A percentile compares a stretch with the other conserved stretches of the same genome.
Conservation (phyloP, 1,284 basidiomycete species). For the Apiotrichum akiyoshidainum region DNA sequence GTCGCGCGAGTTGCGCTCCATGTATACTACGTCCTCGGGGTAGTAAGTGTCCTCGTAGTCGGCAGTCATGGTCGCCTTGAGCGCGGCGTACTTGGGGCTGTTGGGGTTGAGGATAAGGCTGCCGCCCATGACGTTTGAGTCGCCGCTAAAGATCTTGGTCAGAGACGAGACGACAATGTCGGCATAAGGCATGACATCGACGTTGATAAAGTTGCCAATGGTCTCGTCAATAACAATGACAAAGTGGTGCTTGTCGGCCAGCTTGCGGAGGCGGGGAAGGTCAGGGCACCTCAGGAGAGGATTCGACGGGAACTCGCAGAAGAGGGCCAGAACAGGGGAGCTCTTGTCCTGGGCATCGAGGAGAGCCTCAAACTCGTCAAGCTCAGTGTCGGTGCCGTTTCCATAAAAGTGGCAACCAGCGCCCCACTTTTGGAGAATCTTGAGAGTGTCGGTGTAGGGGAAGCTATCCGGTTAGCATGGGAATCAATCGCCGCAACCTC, state of each 20-base stretch:
- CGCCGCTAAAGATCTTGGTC: slow-evolving; percentile 93
- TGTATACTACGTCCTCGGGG: slow-evolving; percentile 88
- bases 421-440: slow-evolving; percentile 95
- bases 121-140: slow-evolving; percentile 96
- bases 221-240: slow-evolving; percentile 92
- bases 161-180: slow-evolving; percentile 93
- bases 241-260: slow-evolving; percentile 88
- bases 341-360: slow-evolving; percentile 52
- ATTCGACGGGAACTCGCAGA: slow-evolving; percentile 90
- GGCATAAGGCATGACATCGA: slow-evolving; percentile 82
- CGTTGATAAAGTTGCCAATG: slow-evolving; percentile 93
- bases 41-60: slow-evolving; percentile 86
- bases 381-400: slow-evolving; percentile 70
- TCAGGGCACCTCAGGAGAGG: slow-evolving; percentile 83
- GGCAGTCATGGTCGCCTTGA: slow-evolving; percentile 62
- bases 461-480: slow-evolving; percentile 53
- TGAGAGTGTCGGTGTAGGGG: slow-evolving; percentile 96
- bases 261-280: slow-evolving; percentile 67
- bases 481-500: too few species aligned
- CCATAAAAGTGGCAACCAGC: slow-evolving; percentile 90
- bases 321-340: slow-evolving; percentile 52
- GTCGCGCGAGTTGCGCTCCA: slow-evolving; percentile 96
- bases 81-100: slow-evolving; percentile 61
- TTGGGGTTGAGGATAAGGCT: slow-evolving; percentile 83
- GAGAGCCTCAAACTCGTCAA: slow-evolving; percentile 67